phyloP scores from a whole-genome alignment of 257 asterid genomes.

The Haberlea rhodopensis region DNA sequence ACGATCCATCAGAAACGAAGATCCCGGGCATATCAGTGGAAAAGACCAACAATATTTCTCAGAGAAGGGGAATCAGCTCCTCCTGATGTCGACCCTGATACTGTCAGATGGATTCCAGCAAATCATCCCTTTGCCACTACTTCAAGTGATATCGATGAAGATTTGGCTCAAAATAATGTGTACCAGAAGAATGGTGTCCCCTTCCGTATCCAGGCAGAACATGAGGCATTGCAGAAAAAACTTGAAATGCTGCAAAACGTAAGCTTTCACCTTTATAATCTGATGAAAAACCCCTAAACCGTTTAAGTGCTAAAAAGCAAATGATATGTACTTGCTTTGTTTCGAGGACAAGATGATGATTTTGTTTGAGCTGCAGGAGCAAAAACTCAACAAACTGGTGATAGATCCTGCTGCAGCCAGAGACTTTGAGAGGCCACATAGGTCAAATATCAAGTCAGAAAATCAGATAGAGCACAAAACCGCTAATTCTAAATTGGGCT shows the following conservation, averaged over 20 bases:
- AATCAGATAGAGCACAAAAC: slow-evolving; percentile 45
- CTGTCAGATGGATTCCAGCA: no score
- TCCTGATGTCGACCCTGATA: slow-evolving; percentile 96
- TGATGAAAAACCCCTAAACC: background rate
- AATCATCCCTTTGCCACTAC: slow-evolving; percentile 99
- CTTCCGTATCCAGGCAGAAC: slow-evolving; percentile 92
- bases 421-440: slow-evolving; percentile 81
- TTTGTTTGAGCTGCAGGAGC: slow-evolving; percentile 56
- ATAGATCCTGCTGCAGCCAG: slow-evolving; percentile 78
- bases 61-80: slow-evolving; percentile 93
- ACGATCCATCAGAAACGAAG: slow-evolving; percentile 81
- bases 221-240: slow-evolving; percentile 89
- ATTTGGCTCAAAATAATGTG: slow-evolving; percentile 84
- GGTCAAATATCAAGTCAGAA: slow-evolving; percentile 49
- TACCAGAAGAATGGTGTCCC: slow-evolving; percentile 96
- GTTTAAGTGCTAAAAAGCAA: background rate
- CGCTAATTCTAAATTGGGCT: slow-evolving; percentile 38
- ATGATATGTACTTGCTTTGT: background rate
- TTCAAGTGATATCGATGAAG: slow-evolving; percentile 87
- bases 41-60: slow-evolving; percentile 85
- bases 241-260: slow-evolving; percentile 92
- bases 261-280: no score
- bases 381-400: slow-evolving; percentile 68
- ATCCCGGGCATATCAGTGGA: slow-evolving; percentile 98
- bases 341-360: slow-evolving; percentile 14